Base-by-base conservation (phyloP, 2,329 filamentous ascomycete genomes). In the Hysterium pulicare region DNA sequence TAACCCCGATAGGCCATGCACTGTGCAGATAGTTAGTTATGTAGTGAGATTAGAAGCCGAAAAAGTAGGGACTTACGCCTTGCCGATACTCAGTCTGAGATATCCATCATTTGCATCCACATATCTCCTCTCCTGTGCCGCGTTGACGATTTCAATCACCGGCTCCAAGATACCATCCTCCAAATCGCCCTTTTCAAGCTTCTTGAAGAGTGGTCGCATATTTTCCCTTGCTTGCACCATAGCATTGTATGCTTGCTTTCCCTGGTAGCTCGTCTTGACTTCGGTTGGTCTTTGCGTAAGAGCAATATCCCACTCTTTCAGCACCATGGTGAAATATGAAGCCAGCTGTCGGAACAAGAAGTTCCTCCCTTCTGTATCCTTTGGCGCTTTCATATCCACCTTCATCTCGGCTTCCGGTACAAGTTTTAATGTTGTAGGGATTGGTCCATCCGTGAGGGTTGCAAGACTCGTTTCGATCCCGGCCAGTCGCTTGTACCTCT, bases 1-100 rank as follows among this genome's bases (percentile, higher is more conserved):
- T 98, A 30, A 98, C 93, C 70, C 93, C 93, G 60, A 98, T 98
- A 19, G 93, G 93, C 93, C 93, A 98, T 13, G 93, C 93, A 48
- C 74, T 77, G 44, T 6, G 6, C 30, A 5, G 41, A 23, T n/a
- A 49, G 17, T 36, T n/a, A 40, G 17, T 28, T 28, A 4, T 38
- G 16, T 10, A 33, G 7, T 17, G 19, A 11, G 9, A 40, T 32
- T 5, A 2, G 35, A 21, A 20, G 19, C 22, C 4, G 4, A 19
- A 23, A 24, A 28, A 16, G 17, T 24, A 9, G 20, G 13, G 19
- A 71, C 71, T 50, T 66, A 75, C 54, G 90, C 90, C 72, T 95
- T 95, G 51, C 90, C 90, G 60, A 98, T 98, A 64, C 88, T 95
- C 41, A 98, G 75, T 40, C 88, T 79, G 47, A 98, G 74, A 67